Base-by-base conservation (phyloP, 805 yeast genomes). In the Grigorovia jiainica region DNA sequence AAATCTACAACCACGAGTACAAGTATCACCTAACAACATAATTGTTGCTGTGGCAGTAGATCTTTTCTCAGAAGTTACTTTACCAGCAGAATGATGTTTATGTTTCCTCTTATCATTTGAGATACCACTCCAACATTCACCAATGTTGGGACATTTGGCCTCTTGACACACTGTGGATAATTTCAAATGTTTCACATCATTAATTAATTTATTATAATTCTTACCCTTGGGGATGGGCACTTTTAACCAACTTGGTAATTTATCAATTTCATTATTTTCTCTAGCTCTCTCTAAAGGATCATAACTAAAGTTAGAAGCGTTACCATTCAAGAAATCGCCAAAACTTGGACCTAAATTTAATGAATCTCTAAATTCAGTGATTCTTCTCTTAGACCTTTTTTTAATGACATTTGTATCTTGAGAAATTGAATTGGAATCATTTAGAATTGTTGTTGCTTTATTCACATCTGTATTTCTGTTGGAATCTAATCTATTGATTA, bases 1-100 rank as follows among this genome's bases (percentile, higher is more conserved):
- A 66, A 92, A 92, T 48, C 99, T 73, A 61, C 99, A 92, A n/a
- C 99, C 99, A 66, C 99, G 75, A 1, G 99, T 92, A 66, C 99
- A 92, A 0, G 98, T 92, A 55, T 92, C 99, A 47, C 99, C 99
- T 75, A 92, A 73, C 44, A 92, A 70, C 99, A 92, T 92, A 52
- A 92, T 92, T 2, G 99, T 92, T 3, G 98, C 97, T 48, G 87
- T 90, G 6, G 90, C 77, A 61, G 89, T 82, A 20, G 68, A 62
- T 41, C 62, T 75, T 53, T 74, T 79, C 54, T 80, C 77, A 27
- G n/a, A n/a, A n/a, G n/a, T n/a, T n/a, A n/a, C n/a, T n/a, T n/a
- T n/a, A n/a, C n/a, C n/a, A n/a, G n/a, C n/a, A n/a, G n/a, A n/a
- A n/a, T n/a, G n/a, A n/a, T n/a, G n/a, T n/a, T 27, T 27, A 3